phyloP scores from a whole-genome alignment of 2,329 filamentous ascomycete genomes.

The Aulographum hederae region DNA sequence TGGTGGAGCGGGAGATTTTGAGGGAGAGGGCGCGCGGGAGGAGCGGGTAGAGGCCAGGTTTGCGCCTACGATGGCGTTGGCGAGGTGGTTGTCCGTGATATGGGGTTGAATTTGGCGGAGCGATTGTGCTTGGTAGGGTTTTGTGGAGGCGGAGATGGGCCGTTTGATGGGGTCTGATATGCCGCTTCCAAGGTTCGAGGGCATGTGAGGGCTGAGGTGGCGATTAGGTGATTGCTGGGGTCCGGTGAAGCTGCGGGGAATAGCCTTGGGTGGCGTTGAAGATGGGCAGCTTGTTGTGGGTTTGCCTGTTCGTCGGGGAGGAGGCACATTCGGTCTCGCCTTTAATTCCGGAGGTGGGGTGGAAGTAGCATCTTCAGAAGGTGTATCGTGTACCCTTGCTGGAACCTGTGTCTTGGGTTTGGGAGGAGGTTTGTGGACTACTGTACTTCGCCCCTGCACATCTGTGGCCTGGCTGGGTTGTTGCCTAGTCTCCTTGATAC shows the following conservation, averaged over 20 bases:
- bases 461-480: not conserved
- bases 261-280: not conserved
- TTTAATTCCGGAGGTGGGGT: constrained; percentile 9
- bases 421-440: constrained; percentile 13
- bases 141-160: constrained; percentile 16
- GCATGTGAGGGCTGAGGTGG: constrained; percentile 1
- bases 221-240: not conserved
- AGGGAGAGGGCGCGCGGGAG: constrained; percentile 15
- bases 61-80: constrained; percentile 57
- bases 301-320: constrained; percentile 12
- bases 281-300: constrained; percentile 6
- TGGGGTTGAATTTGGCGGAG: constrained; percentile 22
- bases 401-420: constrained; percentile 18
- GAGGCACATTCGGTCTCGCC: constrained; percentile 14
- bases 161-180: constrained; percentile 1
- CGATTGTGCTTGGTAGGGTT: constrained; percentile 17
- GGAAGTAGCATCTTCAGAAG: constrained; percentile 8
- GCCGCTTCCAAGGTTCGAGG: constrained; percentile 1
- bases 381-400: too few relatives aligned
- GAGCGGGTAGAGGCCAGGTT: constrained; percentile 47
- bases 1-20: constrained; percentile 13
- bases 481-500: not conserved
- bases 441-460: not conserved
- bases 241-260: not conserved
- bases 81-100: constrained; percentile 45